phyloP scores from a whole-genome alignment of 1,139 yeast species.

The Sugiyamaella neomexicana region DNA sequence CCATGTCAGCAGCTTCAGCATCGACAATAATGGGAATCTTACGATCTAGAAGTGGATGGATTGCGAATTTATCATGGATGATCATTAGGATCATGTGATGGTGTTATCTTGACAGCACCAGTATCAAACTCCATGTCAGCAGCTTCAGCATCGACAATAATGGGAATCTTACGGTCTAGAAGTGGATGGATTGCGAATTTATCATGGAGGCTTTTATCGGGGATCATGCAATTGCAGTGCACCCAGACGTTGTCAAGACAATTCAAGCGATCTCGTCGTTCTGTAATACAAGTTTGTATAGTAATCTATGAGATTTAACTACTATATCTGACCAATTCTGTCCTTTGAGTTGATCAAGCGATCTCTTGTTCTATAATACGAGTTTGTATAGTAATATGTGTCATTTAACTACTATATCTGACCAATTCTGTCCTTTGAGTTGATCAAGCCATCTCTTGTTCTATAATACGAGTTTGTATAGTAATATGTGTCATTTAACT shows the following conservation, averaged over 20 bases:
- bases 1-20: slow-evolving; percentile 96
- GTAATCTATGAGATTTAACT: too few relatives aligned
- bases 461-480: too few relatives aligned
- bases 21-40: slow-evolving; percentile 86
- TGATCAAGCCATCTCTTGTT: too few relatives aligned
- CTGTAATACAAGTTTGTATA: too few relatives aligned
- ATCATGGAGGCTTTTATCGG: slow-evolving; percentile 92
- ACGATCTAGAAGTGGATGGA: slow-evolving; percentile 88
- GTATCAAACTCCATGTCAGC: slow-evolving; percentile 99
- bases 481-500: too few relatives aligned
- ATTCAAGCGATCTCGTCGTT: too few relatives aligned
- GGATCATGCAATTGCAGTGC: too few relatives aligned
- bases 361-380: too few relatives aligned
- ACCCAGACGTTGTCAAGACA: too few relatives aligned
- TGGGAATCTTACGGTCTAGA: slow-evolving; percentile 80
- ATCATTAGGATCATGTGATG: slow-evolving; percentile 98
- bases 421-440: slow-evolving; percentile 82
- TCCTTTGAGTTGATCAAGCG: too few relatives aligned
- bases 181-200: slow-evolving; percentile 90
- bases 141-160: slow-evolving; percentile 84
- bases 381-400: too few relatives aligned
- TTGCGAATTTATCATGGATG: slow-evolving; percentile 90
- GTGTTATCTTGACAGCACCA: slow-evolving; percentile 98
- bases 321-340: slow-evolving; percentile 70
- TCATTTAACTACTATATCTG: slow-evolving; percentile 46